Percentiles rank a stretch among this genome's conserved stretches.
Conservation (phyloP, 441 rosid genomes). For the Mallotus japonicus region DNA sequence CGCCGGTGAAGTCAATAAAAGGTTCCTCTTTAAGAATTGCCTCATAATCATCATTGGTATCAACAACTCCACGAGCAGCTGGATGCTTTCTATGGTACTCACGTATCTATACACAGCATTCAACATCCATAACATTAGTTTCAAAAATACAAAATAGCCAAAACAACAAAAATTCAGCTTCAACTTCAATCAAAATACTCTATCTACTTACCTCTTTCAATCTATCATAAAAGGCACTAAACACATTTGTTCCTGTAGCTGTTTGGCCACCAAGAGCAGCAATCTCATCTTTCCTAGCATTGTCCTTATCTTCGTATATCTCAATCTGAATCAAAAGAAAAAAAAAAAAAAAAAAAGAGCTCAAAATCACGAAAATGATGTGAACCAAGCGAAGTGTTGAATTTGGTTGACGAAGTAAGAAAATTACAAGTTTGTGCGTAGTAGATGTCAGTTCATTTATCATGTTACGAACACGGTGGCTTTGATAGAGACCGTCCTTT, state of each 20-base stretch:
- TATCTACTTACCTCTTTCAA: constrained; percentile 64
- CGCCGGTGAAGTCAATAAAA: constrained; percentile 79
- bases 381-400: background rate
- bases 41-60: constrained; percentile 69
- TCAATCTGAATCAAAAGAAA: constrained; percentile 48
- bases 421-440: constrained; percentile 65
- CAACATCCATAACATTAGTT: too few relatives aligned
- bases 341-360: background rate
- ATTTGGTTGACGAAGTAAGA: background rate
- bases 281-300: constrained; percentile 89
- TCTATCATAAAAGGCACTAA: constrained; percentile 86
- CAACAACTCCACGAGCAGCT: constrained; percentile 73
- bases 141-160: too few relatives aligned
- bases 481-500: constrained; percentile 79
- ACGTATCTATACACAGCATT: constrained; percentile 54
- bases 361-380: background rate
- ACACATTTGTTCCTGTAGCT: constrained; percentile 69
- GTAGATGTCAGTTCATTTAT: constrained; percentile 62
- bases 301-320: constrained; percentile 81
- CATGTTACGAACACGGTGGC: constrained; percentile 89
- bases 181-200: background rate
- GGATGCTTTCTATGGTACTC: constrained; percentile 91
- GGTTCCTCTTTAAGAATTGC: constrained; percentile 82
- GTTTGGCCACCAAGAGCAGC: constrained; percentile 94
- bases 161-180: background rate